Conservation (phyloP, 805 yeast species). For the Pichia ethanolica region DNA sequence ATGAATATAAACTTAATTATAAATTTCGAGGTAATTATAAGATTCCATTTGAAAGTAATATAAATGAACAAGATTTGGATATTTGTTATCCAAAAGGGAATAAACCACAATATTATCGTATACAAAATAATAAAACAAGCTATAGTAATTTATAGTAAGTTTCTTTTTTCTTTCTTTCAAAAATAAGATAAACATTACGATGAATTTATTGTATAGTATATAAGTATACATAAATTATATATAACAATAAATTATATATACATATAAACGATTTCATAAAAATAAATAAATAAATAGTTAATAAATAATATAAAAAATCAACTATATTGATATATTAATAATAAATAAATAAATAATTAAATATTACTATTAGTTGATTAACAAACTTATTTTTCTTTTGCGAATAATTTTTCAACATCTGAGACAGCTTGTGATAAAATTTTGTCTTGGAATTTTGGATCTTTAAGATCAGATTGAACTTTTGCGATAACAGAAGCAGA, state of each 20-base stretch:
- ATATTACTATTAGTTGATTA: too few species aligned
- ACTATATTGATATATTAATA: background rate
- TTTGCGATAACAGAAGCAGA: conserved; percentile 79
- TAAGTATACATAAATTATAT: background rate
- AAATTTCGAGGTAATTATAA: background rate
- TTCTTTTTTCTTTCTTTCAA: background rate
- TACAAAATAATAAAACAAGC: conserved; percentile 12
- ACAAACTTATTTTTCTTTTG: conserved; percentile 25
- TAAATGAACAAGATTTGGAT: background rate
- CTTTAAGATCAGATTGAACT: conserved; percentile 75
- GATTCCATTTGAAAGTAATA: background rate
- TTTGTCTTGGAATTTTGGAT: conserved; percentile 89
- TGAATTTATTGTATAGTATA: conserved; percentile 1
- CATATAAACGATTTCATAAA: background rate
- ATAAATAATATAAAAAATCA: background rate
- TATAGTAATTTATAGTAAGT: background rate
- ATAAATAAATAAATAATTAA: background rate
- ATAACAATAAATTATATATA: too few species aligned
- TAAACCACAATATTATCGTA: conserved; percentile 42
- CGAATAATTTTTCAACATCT: conserved; percentile 83
- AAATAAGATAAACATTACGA: background rate
- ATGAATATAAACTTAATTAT: conserved; percentile 29
- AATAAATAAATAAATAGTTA: background rate
- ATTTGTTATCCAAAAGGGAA: conserved; percentile 29
- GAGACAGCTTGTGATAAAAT: conserved; percentile 85